These are phyloP conservation scores for Pleurotus salmoneostramineus DNA, from an alignment of 768 basidiomycete species.

Conservation along the genomic window DNA sequence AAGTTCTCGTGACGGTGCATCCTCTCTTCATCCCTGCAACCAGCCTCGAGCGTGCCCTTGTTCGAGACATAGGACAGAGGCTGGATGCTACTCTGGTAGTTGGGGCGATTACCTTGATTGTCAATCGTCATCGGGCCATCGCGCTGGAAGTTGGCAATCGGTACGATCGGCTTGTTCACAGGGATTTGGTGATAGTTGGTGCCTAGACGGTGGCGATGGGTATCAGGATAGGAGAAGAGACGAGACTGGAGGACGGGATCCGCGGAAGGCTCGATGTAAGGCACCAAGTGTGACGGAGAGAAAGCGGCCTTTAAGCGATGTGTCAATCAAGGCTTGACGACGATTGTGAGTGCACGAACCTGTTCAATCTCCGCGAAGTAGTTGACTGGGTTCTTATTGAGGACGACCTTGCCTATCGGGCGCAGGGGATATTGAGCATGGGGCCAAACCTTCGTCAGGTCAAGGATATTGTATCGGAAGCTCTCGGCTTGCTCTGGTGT, in stretches of 20 bases:
- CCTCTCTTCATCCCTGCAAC: conserved; percentile 34
- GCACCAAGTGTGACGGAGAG: conserved; percentile 83
- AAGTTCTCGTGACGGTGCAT: conserved; percentile 68
- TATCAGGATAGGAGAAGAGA: conserved; percentile 92
- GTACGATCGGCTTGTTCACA: conserved; percentile 74
- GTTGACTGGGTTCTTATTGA: conserved; percentile 75
- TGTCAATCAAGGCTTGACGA: conserved; percentile 13
- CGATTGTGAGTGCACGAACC: conserved; percentile 38
- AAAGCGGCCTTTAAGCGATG: conserved; percentile 56
- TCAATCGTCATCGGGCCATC: conserved; percentile 66
- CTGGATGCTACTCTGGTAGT: conserved; percentile 78
- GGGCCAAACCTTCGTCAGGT: conserved; percentile 90
- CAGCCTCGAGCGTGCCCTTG: conserved; percentile 40
- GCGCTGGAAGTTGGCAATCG: conserved; percentile 89
- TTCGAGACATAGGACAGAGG: conserved; percentile 62
- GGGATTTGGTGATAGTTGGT: conserved; percentile 83
- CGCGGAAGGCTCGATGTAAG: conserved; percentile 84
- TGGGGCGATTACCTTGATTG: conserved; percentile 82
- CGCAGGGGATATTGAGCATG: conserved; percentile 87
- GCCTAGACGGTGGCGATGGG: conserved; percentile 82
- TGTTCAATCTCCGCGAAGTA: conserved; percentile 97
- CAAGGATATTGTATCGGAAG: conserved; percentile 87
- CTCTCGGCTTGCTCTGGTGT: conserved; percentile 86
- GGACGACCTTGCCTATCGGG: conserved; percentile 79
- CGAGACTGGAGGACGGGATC: conserved; percentile 95